These are phyloP conservation scores for Tetraselmis chui DNA, from an alignment of 139 green algal species.

Conservation along the genomic window DNA sequence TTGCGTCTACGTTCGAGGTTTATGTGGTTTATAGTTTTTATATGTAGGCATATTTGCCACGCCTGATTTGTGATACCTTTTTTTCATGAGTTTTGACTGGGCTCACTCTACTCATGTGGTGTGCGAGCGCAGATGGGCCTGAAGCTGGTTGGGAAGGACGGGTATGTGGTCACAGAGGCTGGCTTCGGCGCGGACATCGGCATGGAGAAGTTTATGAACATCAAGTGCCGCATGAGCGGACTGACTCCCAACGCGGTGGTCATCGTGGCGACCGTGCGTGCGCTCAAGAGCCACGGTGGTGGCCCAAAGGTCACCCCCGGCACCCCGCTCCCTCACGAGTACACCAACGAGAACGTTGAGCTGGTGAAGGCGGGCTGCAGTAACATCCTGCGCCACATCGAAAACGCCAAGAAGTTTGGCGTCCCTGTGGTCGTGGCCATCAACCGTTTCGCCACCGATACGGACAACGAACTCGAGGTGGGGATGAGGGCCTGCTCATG, in stretches of 20 bases:
- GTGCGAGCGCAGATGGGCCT: conserved; percentile 69
- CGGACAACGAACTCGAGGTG: conserved; percentile 66
- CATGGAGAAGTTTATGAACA: conserved; percentile 94
- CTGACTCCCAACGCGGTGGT: conserved; percentile 69
- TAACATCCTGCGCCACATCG: conserved; percentile 84
- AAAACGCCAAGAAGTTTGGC: conserved; percentile 79
- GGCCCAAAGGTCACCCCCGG: conserved; percentile 36
- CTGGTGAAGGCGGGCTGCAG: conserved; percentile 69
- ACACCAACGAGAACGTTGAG: conserved; percentile 83
- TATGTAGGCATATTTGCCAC: no score
- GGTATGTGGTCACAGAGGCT: conserved; percentile 91
- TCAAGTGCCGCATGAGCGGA: conserved; percentile 82
- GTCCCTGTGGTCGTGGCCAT: conserved; percentile 93
- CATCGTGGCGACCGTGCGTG: conserved; percentile 91
- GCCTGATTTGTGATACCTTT: no score
- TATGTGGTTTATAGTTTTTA: no score
- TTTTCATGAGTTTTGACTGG: no score
- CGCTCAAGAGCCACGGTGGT: conserved; percentile 90
- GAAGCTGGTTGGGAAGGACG: conserved; percentile 84
- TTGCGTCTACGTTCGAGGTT: no score
- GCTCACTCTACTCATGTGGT: no score
- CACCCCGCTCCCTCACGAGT: conserved; percentile 84
- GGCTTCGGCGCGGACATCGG: conserved; percentile 98
- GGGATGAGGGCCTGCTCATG: no score
- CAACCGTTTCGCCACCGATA: conserved; percentile 89